Percentiles rank a stretch among this genome's conserved stretches.
These are phyloP conservation scores for Fusarium nygamai DNA, from an alignment of 2,329 filamentous ascomycete genomes.

Conservation along the genomic window DNA sequence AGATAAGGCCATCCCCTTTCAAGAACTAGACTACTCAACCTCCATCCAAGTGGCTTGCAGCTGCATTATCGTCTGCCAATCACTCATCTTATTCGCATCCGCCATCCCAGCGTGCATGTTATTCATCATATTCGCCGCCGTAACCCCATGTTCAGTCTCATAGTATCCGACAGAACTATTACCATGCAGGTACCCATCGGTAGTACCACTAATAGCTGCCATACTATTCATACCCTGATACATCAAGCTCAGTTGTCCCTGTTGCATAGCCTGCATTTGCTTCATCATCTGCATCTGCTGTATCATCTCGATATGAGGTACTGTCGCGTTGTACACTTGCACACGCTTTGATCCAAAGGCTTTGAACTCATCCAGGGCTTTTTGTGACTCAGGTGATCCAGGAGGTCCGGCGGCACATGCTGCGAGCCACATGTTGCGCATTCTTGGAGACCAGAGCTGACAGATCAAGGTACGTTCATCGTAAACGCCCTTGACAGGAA, in stretches of 20 bases:
- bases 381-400: conserved; percentile 39
- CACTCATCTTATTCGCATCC: conserved; percentile 38
- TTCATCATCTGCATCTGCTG: conserved; percentile 43
- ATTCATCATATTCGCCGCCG: conserved; percentile 46
- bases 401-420: conserved; percentile 42
- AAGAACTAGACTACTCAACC: conserved; percentile 41
- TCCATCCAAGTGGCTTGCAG: conserved; percentile 44
- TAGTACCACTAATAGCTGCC: conserved; percentile 39
- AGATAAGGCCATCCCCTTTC: too few species aligned
- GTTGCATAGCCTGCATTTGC: conserved; percentile 48
- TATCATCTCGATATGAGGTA: conserved; percentile 46
- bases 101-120: conserved; percentile 48
- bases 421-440: conserved; percentile 49
- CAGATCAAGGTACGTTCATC: conserved; percentile 46
- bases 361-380: conserved; percentile 41
- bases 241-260: conserved; percentile 46
- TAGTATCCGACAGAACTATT: conserved; percentile 50
- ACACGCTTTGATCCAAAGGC: conserved; percentile 42
- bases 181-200: conserved; percentile 47
- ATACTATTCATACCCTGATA: conserved; percentile 48
- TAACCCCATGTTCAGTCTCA: conserved; percentile 48
- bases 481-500: conserved; percentile 41
- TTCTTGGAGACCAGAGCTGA: conserved; percentile 51
- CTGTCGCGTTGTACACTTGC: conserved; percentile 44
- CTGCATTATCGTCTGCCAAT: conserved; percentile 43